Evolutionary conservation across 257 asterid genomes (phyloP).

Genomic region (Primulina eburnea): DNA sequence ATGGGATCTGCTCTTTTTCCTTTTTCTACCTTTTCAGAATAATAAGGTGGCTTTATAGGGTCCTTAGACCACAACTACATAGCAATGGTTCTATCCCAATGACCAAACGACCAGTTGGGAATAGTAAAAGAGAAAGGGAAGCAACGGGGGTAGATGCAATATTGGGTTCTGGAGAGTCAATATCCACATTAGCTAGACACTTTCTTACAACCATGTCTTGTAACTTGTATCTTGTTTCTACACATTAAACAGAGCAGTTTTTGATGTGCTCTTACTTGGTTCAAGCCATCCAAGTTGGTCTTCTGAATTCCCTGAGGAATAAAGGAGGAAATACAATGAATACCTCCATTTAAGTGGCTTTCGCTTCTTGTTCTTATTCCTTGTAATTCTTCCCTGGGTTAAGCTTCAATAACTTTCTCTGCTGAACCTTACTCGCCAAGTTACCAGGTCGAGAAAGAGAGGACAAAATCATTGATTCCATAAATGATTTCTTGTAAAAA

Average conservation of each 20-base stretch:
- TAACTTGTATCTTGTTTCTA: no score
- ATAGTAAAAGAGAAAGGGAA: neutral
- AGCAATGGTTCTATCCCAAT: neutral
- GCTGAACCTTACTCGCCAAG: neutral
- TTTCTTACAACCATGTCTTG: neutral
- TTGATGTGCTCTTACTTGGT: neutral
- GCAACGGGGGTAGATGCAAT: neutral
- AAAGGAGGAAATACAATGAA: neutral
- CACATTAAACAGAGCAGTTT: neutral
- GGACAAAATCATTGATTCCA: neutral
- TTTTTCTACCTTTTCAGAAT: neutral
- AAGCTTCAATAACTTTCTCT: neutral
- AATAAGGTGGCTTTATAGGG: neutral
- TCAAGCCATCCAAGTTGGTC: neutral
- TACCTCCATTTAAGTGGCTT: neutral
- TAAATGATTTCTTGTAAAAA: neutral
- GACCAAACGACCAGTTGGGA: neutral
- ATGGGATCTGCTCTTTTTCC: no score
- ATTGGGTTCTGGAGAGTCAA: neutral
- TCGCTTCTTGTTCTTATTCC: neutral
- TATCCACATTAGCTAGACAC: neutral
- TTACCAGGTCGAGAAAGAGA: neutral
- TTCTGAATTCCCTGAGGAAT: neutral
- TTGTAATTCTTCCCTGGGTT: neutral
- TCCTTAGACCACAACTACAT: neutral